phyloP scores from a whole-genome alignment of 306 rosid species.

The Mucuna pruriens region DNA sequence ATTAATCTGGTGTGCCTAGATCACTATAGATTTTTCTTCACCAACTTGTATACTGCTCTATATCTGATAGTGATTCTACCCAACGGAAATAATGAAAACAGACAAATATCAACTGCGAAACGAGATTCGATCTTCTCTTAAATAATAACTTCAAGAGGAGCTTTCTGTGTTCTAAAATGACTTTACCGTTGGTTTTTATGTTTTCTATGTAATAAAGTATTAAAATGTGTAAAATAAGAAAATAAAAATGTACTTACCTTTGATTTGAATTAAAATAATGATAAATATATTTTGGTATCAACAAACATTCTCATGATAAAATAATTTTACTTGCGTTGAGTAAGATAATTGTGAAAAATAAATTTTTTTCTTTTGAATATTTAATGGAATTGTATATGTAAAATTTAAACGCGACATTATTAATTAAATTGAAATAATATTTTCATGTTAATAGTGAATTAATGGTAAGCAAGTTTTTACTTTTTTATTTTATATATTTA shows the following conservation, averaged over 20 bases:
- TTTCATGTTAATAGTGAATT: no score
- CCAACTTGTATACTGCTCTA: background rate
- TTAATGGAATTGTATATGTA: no score
- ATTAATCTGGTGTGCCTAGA: no score
- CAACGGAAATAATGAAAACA: background rate
- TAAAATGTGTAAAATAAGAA: background rate
- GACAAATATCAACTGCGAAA: background rate
- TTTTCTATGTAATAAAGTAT: background rate
- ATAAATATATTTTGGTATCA: no score
- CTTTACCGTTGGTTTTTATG: background rate
- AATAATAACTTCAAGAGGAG: background rate
- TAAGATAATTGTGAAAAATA: no score
- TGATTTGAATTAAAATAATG: background rate
- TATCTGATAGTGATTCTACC: background rate
- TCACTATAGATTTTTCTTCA: background rate
- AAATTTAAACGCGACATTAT: no score
- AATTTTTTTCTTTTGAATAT: no score
- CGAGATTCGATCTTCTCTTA: background rate
- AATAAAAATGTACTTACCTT: background rate
- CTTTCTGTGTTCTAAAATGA: background rate
- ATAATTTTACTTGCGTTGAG: no score
- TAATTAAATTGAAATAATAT: no score
- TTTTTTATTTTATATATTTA: background rate
- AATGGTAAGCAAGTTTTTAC: background rate
- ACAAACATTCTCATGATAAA: no score